A percentile compares a stretch with the other conserved stretches of the same genome.
These are phyloP conservation scores for Candida hispaniensis DNA, from an alignment of 805 yeast genomes.

Conservation along the genomic window DNA sequence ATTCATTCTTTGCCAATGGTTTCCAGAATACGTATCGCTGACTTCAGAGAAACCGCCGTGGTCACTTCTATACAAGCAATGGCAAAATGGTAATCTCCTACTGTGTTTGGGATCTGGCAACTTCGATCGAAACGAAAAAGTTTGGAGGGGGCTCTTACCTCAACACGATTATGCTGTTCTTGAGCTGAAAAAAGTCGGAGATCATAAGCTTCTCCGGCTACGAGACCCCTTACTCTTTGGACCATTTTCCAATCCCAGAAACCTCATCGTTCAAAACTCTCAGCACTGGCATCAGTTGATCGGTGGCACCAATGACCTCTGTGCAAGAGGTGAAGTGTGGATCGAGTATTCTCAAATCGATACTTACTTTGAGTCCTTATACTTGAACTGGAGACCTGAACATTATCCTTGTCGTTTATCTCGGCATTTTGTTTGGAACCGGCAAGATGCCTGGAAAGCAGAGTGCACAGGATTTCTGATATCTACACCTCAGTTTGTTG, in stretches of 20 bases:
- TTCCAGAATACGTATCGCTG: slow-evolving; percentile 47
- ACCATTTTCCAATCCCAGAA: slow-evolving; percentile 12
- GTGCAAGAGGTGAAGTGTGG: slow-evolving; percentile 20
- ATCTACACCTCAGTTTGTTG: slow-evolving; percentile 34
- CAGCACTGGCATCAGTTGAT: background rate
- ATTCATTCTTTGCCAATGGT: slow-evolving; percentile 55
- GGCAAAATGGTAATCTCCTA: slow-evolving; percentile 33
- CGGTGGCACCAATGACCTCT: slow-evolving; percentile 10
- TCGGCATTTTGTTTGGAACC: slow-evolving; percentile 27
- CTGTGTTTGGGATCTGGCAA: slow-evolving; percentile 62
- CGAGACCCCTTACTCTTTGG: slow-evolving; percentile 12
- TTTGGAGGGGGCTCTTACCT: slow-evolving; percentile 34
- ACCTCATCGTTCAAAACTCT: slow-evolving; percentile 5
- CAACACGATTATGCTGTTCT: slow-evolving; percentile 64
- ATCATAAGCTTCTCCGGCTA: slow-evolving; percentile 7
- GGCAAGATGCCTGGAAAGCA: slow-evolving; percentile 20
- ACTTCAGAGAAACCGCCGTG: slow-evolving; percentile 27
- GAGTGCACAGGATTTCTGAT: slow-evolving; percentile 20
- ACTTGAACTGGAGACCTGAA: slow-evolving; percentile 55
- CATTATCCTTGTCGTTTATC: slow-evolving; percentile 23
- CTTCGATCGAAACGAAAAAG: slow-evolving; percentile 29
- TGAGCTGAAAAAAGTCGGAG: slow-evolving; percentile 28
- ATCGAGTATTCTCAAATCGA: slow-evolving; percentile 28
- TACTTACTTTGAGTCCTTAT: slow-evolving; percentile 40
- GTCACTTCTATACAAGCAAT: slow-evolving; percentile 28